These are phyloP conservation scores for Circinella minor DNA, from an alignment of 371 early-diverging fungal species.

Conservation along the genomic window DNA sequence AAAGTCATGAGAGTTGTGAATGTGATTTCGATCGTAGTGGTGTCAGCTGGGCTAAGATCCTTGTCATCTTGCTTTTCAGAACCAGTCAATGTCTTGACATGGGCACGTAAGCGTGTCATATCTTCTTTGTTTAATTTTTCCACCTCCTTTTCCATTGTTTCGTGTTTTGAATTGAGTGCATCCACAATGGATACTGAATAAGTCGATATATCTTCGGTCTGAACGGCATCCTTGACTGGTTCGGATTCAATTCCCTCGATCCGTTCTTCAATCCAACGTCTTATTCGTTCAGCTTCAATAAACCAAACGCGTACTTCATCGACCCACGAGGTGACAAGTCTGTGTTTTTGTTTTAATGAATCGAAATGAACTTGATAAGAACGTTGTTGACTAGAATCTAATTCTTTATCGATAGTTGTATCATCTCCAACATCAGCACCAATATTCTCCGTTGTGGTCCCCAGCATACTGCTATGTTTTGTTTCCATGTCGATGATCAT, in stretches of 20 bases:
- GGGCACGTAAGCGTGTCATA: constrained; percentile 52
- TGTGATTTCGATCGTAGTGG: constrained; percentile 59
- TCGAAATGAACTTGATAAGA: constrained; percentile 17
- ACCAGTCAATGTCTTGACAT: constrained; percentile 55
- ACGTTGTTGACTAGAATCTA: constrained; percentile 1
- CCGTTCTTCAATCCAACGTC: constrained; percentile 50
- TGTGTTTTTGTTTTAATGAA: constrained; percentile 35
- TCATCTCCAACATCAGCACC: not conserved
- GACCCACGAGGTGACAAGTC: constrained; percentile 46
- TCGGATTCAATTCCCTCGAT: constrained; percentile 33
- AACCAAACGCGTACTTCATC: constrained; percentile 58
- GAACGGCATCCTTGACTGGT: constrained; percentile 10
- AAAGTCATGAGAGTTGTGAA: constrained; percentile 52
- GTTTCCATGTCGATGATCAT: constrained; percentile 19
- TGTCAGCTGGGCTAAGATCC: constrained; percentile 59
- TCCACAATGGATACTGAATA: constrained; percentile 34
- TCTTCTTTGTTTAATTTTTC: constrained; percentile 51
- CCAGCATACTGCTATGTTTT: constrained; percentile 13
- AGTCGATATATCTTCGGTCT: constrained; percentile 5
- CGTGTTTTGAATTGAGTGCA: constrained; percentile 28
- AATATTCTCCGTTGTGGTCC: not conserved
- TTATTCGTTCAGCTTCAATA: constrained; percentile 51
- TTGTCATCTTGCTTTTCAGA: constrained; percentile 29
- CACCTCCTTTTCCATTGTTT: constrained; percentile 34
- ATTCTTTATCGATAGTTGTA: not conserved